phyloP scores from a whole-genome alignment of 768 basidiomycete genomes.

The Neoboletus magnificus region DNA sequence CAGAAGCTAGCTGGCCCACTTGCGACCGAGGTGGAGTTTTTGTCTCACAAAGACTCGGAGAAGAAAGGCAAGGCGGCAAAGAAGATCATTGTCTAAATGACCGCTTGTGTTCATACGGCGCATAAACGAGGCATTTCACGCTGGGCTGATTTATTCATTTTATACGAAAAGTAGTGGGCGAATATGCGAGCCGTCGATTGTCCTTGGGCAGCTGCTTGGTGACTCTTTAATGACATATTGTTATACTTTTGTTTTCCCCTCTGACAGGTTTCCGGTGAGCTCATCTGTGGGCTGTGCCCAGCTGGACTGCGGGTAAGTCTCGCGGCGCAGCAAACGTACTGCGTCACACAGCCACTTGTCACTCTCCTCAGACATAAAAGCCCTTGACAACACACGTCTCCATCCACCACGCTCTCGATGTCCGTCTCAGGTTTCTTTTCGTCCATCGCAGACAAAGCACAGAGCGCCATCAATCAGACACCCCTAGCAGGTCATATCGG shows the following conservation, averaged over 20 bases:
- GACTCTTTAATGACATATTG: slow-evolving; percentile 26
- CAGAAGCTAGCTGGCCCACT: slow-evolving; percentile 79
- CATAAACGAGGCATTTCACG: slow-evolving; percentile 15
- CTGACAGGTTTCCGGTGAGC: slow-evolving; percentile 5
- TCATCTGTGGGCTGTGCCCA: background rate
- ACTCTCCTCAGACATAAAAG: slow-evolving; percentile 12
- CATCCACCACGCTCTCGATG: slow-evolving; percentile 37
- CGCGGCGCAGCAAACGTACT: slow-evolving; percentile 1
- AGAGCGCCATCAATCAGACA: slow-evolving; percentile 61
- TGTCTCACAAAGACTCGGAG: slow-evolving; percentile 93
- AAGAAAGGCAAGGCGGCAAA: slow-evolving; percentile 84
- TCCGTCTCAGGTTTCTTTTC: slow-evolving; percentile 61
- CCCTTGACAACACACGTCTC: slow-evolving; percentile 12
- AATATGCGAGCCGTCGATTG: slow-evolving; percentile 19
- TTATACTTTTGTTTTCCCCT: slow-evolving; percentile 4
- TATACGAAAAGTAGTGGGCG: slow-evolving; percentile 24
- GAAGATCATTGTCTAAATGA: slow-evolving; percentile 67
- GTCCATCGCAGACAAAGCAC: slow-evolving; percentile 73
- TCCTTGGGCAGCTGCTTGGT: slow-evolving; percentile 19
- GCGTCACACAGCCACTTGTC: slow-evolving; percentile 21
- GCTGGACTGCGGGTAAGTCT: slow-evolving; percentile 5
- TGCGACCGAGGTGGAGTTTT: slow-evolving; percentile 92
- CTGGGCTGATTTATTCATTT: slow-evolving; percentile 32
- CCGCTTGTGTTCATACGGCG: slow-evolving; percentile 13
- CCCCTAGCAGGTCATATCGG: slow-evolving; percentile 55